Base-by-base conservation (phyloP, 139 green algal species). In the Tetraselmis chui region DNA sequence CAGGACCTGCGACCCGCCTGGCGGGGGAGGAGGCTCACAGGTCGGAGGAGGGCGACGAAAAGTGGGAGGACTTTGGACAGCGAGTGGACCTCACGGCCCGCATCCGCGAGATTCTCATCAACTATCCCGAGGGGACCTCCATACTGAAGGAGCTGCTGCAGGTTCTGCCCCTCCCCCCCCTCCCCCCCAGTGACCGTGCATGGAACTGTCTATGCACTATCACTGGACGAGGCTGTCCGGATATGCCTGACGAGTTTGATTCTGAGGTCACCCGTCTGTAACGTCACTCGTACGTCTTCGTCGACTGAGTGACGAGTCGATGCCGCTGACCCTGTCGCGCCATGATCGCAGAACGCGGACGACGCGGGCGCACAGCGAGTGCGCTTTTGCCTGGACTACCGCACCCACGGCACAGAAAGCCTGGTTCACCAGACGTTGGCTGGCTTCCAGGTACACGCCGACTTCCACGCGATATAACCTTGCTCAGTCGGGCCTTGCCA, bases 61-160 rank as follows among this genome's bases (percentile, higher is more conserved):
- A 67, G 45, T 91, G 82, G 84, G 31, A 91, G 79, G 89, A 92
- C n/a, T 93, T 93, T 32, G 89, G 89, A 1, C 90, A 93, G 80
- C 83, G 86, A 74, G 89, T 96, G 30, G 90, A 94, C 78, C 86
- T 96, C 1, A 95, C 91, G 5, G 84, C 90, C 0, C 79, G 91
- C 2, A 89, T 96, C 31, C 79, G 90, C 0, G 88, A 94, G 67
- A 90, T 96, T 28, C 83, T 96, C 11, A 76, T 90, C 0, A 93
- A 95, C 82, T 96, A 96, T 77, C 92, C 92, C 30, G 91, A 93
- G 85, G 93, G 93, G 1, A 94, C 91, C 0, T 88, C 88, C 25
- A 94, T 96, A 31, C 77, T 95, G 0, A 96, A 96, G 84, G 93
- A 96, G 86, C 78, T 95, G 2, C 84, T 94, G 23, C 91, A 94